Evolutionary conservation across 2,329 filamentous ascomycete species (phyloP).

Genomic region (Myriosclerotinia scirpicola): DNA sequence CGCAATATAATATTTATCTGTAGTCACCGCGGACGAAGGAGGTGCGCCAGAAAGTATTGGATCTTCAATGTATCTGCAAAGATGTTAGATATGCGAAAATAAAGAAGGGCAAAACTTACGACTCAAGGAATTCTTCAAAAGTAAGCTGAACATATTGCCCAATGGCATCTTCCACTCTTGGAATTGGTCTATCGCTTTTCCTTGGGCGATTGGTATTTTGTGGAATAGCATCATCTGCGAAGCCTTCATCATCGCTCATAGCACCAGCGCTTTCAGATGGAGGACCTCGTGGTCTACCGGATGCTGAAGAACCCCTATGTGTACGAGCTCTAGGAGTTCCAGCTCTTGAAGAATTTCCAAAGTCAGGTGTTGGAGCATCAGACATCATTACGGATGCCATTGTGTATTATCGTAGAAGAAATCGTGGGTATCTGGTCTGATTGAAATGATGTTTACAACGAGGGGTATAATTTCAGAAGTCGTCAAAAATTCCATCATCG

Average conservation of each 20-base stretch:
- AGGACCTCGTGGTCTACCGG: constrained; percentile 44
- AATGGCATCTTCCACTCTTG: constrained; percentile 73
- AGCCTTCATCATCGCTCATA: constrained; percentile 63
- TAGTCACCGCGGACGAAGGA: constrained; percentile 68
- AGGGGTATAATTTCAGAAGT: constrained; percentile 32
- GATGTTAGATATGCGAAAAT: constrained; percentile 26
- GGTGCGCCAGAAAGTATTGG: constrained; percentile 62
- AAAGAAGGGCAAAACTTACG: constrained; percentile 51
- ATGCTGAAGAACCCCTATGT: constrained; percentile 38
- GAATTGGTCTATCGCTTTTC: constrained; percentile 54
- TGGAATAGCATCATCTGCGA: constrained; percentile 65
- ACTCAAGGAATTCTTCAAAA: constrained; percentile 79
- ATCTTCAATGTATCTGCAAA: constrained; percentile 63
- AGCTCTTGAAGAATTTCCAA: constrained; percentile 32
- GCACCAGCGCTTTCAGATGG: constrained; percentile 62
- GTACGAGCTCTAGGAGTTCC: constrained; percentile 35
- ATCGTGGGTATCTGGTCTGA: constrained; percentile 27
- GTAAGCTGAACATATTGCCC: constrained; percentile 72
- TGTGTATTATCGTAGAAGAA: constrained; percentile 14
- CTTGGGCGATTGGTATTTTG: constrained; percentile 47
- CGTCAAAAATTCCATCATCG: constrained; percentile 26
- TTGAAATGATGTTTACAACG: constrained; percentile 26
- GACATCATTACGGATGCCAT: constrained; percentile 42
- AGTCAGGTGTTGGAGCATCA: constrained; percentile 36
- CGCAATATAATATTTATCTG: constrained; percentile 81